These are phyloP conservation scores for Secale cereale DNA, from an alignment of 176 grass and related monocot genomes.

Conservation along the genomic window DNA sequence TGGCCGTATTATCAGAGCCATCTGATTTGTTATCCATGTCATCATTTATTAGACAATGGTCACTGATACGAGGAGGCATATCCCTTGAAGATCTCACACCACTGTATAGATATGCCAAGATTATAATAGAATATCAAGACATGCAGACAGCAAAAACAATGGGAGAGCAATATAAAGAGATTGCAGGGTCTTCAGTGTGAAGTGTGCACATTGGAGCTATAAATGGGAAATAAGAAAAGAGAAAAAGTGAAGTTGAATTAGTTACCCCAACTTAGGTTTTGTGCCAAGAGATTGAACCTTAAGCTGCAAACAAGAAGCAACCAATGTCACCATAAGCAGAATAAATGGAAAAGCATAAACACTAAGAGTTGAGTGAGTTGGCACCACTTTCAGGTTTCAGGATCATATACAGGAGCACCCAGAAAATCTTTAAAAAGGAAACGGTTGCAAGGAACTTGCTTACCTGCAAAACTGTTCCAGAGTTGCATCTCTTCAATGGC, in stretches of 20 bases:
- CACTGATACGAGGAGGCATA: slow-evolving; percentile 46
- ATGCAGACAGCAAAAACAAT: slow-evolving; percentile 5
- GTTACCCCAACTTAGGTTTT: slow-evolving; percentile 73
- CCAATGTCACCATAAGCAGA: background rate
- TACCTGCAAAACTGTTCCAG: slow-evolving; percentile 82
- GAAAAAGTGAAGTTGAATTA: background rate
- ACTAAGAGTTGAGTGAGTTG: background rate
- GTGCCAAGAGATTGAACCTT: slow-evolving; percentile 79
- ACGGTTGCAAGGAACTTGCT: background rate
- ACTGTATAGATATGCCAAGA: slow-evolving; percentile 39
- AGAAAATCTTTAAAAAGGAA: background rate
- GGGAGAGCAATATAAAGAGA: background rate
- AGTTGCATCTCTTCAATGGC: slow-evolving; percentile 76
- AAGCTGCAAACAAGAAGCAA: slow-evolving; percentile 54
- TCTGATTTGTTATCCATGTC: slow-evolving; percentile 71
- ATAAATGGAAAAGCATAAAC: background rate
- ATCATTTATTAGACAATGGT: slow-evolving; percentile 55
- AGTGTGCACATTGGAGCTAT: background rate
- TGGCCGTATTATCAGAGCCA: slow-evolving; percentile 57
- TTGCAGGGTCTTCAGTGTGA: background rate
- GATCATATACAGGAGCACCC: background rate
- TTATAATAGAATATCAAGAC: background rate
- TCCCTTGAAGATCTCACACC: slow-evolving; percentile 62
- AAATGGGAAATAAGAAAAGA: background rate
- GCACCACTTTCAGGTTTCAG: background rate